Conservation (phyloP, 108 stramenopile species). For the Pseudonitzschia pungens region DNA sequence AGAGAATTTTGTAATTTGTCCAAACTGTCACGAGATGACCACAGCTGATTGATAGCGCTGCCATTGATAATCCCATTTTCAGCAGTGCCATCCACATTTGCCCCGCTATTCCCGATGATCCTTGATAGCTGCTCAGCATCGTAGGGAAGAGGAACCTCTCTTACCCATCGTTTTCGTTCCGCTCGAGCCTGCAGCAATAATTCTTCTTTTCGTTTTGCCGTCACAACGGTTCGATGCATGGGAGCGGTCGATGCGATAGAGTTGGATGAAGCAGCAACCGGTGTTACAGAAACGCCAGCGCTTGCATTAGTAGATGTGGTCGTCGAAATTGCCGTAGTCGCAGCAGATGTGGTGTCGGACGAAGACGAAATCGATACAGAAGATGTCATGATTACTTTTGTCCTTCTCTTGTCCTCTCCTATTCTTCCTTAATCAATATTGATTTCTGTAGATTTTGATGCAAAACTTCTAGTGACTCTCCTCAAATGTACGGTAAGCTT, state of each 20-base stretch:
- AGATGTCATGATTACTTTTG: neutral
- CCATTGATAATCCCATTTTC: neutral
- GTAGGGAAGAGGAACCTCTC: constrained; percentile 39
- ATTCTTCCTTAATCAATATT: neutral
- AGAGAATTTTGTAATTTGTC: constrained; percentile 23
- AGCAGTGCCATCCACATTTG: neutral
- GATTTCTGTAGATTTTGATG: neutral
- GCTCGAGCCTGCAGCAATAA: constrained; percentile 63
- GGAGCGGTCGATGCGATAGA: neutral
- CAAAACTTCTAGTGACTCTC: too few relatives aligned
- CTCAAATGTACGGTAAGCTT: too few relatives aligned
- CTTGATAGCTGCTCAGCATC: neutral
- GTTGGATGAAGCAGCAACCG: neutral
- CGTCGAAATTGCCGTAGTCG: neutral
- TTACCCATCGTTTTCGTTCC: constrained; percentile 68
- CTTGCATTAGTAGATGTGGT: neutral
- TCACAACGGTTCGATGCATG: constrained; percentile 32
- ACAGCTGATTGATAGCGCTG: constrained; percentile 4
- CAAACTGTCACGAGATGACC: constrained; percentile 8
- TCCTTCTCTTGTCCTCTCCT: neutral
- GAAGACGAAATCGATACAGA: neutral
- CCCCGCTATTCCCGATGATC: neutral
- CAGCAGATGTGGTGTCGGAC: neutral
- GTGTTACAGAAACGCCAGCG: neutral
- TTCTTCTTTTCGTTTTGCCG: constrained; percentile 60